phyloP scores from a whole-genome alignment of 176 grass and related monocot species.

The Musa acuminata region DNA sequence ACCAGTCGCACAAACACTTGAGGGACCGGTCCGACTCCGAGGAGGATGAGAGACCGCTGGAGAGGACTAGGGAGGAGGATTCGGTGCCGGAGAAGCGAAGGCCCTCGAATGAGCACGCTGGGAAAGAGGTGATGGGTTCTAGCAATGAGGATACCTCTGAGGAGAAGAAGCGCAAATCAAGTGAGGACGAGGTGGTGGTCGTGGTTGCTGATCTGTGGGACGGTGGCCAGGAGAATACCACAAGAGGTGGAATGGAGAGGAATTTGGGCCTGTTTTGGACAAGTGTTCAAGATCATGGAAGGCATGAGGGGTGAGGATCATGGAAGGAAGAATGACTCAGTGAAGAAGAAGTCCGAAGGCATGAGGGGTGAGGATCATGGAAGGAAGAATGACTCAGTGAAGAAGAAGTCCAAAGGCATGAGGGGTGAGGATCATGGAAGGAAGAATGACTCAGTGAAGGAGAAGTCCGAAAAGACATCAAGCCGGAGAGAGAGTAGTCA shows the following conservation, averaged over 20 bases:
- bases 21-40: slow-evolving; percentile 74
- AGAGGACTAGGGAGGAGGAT: slow-evolving; percentile 52
- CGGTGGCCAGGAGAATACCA: slow-evolving; percentile 53
- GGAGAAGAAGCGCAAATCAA: slow-evolving; percentile 78
- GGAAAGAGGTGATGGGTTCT: slow-evolving; percentile 31
- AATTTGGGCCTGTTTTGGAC: slow-evolving; percentile 38
- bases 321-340: too few relatives aligned
- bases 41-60: slow-evolving; percentile 39
- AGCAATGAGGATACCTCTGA: slow-evolving; percentile 42
- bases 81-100: slow-evolving; percentile 56
- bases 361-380: too few relatives aligned
- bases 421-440: slow-evolving; percentile 29
- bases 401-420: too few relatives aligned
- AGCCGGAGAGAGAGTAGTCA: slow-evolving; percentile 55
- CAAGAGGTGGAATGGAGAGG: slow-evolving; percentile 63
- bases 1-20: slow-evolving; percentile 69
- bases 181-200: slow-evolving; percentile 40
- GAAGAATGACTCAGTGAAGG: slow-evolving; percentile 41
- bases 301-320: too few relatives aligned
- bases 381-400: too few relatives aligned
- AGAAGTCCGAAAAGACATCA: slow-evolving; percentile 35
- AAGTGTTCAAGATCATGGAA: slow-evolving; percentile 52
- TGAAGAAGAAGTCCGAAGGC: too few relatives aligned
- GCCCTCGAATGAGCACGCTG: slow-evolving; percentile 29
- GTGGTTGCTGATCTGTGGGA: slow-evolving; percentile 71